Percentiles rank a stretch among this genome's conserved stretches.
phyloP scores from a whole-genome alignment of 805 yeast genomes.

The Kluyveromyces siamensis region DNA sequence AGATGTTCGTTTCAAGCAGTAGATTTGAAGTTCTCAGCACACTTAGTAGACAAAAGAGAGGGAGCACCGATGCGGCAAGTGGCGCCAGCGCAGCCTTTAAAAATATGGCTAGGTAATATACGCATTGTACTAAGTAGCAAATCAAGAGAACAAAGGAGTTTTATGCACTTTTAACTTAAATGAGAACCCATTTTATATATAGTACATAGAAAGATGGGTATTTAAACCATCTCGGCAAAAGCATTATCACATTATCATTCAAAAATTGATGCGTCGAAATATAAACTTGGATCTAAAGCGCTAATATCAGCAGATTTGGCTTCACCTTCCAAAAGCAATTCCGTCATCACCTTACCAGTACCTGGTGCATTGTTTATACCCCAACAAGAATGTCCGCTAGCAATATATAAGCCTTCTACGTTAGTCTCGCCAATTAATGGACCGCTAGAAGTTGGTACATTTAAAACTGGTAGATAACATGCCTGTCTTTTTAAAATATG shows the following conservation, averaged over 20 bases:
- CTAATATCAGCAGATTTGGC: slow-evolving; percentile 68
- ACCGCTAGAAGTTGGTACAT: slow-evolving; percentile 86
- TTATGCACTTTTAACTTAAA: background rate
- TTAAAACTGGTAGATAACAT: slow-evolving; percentile 89
- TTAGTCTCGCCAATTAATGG: slow-evolving; percentile 93
- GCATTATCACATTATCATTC: slow-evolving; percentile 6
- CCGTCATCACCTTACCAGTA: slow-evolving; percentile 90
- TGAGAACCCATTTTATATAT: background rate
- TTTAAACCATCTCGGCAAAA: background rate
- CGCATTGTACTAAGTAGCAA: background rate
- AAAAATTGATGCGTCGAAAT: slow-evolving; percentile 61
- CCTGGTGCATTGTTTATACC: slow-evolving; percentile 97
- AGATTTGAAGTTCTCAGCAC: slow-evolving; percentile 26
- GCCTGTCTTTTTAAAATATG: slow-evolving; percentile 80
- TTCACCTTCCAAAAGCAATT: slow-evolving; percentile 74
- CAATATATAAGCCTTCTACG: slow-evolving; percentile 65
- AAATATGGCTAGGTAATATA: background rate
- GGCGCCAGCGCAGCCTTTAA: slow-evolving; percentile 30
- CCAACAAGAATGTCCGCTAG: slow-evolving; percentile 97
- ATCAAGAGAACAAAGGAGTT: background rate
- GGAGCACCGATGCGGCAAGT: slow-evolving; percentile 18
- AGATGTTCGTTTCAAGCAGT: slow-evolving; percentile 28
- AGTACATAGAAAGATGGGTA: background rate
- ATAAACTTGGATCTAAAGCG: slow-evolving; percentile 76
- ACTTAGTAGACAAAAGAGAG: slow-evolving; percentile 10